Base-by-base conservation (phyloP, 805 yeast genomes). In the Naumovozyma castellii region DNA sequence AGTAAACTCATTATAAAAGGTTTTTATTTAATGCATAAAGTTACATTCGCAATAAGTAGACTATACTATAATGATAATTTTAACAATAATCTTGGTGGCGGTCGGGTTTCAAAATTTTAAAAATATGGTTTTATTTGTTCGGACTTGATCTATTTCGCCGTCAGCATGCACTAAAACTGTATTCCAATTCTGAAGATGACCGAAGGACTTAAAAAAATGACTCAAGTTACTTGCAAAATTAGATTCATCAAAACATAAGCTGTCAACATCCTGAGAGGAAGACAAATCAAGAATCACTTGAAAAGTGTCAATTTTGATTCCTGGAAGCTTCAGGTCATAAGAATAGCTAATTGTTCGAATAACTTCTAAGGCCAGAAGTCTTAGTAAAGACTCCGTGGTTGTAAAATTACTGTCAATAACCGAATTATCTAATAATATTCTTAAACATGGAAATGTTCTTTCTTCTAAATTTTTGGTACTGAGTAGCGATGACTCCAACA, bases 331-430 rank as follows among this genome's bases (percentile, higher is more conserved):
- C 9, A 38, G 13, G 18, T 40, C 34, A 30, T 40, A 45, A 18
- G 53, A 50, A 37, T 42, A 47, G 19, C 43, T 35, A 15, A 50
- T 30, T 4, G 38, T 34, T n/a, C 39, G 37, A 12, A 34, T 32
- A n/a, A 47, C 37, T 32, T 35, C 29, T 18, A 36, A 33, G 2
- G 39, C 32, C 14, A 46, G 19, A 22, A 13, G 12, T 2, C 34
- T 20, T 3, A 38, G 15, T n/a, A 39, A 19, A 14, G 25, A 18
- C 2, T 36, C 36, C 4, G 28, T 13, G 9, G 30, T 25, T 6
- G 33, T 27, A 16, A 25, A n/a, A 5, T 35, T 36, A 8, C 34
- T 17, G 3, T 10, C 6, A 32, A 12, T 18, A 12, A 5, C 15
- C 12, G 14, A 9, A 8, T 29, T n/a, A 29, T 29, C 14, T 12